Base-by-base conservation (phyloP, 257 asterid genomes). In the Rhazya stricta region DNA sequence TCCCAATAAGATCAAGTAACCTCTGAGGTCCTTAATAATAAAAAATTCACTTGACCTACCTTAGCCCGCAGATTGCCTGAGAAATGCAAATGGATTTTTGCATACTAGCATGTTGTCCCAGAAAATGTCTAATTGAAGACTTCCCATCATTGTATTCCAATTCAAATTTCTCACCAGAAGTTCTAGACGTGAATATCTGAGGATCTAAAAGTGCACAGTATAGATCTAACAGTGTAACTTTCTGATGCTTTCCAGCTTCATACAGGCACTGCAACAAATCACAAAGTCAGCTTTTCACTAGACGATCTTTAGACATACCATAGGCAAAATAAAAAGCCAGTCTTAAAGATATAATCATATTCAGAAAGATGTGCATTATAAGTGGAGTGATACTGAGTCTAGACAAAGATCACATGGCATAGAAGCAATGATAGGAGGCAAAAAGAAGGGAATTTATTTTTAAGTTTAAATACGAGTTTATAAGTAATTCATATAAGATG, bases 171-270 rank as follows among this genome's bases (percentile, higher is more conserved):
- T 73, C 85, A 75, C 77, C 84, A 74, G 87, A 65, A 79, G 82
- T 75, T 69, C 76, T 67, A 77, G 86, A 77, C 81, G 78, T 82
- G 82, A 19, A 62, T 66, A 51, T 77, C 82, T 78, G 84, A 73
- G 89, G 88, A 82, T 87, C 89, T 25, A 92, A 86, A 80, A 83
- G 79, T 86, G 91, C 96, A 74, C 93, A 87, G 85, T 84, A 91
- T 73, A 92, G 50, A 82, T 94, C 96, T 71, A 92, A 79, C 78
- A 94, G 83, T 67, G 89, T 77, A 74, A 86, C 79, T 81, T 86
- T 87, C 73, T 79, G 82, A 77, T 76, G 82, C 83, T 83, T 92
- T 81, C 89, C 94, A 80, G 88, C 96, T 89, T 92, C 98, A 76
- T 84, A 77, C 77, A 94, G 79, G 80, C 97, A 91, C 98, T 94